Evolutionary conservation across 768 basidiomycete species (phyloP), one percentile per base, ranked within the genome.

Genomic region (Rossbeevera mucosa): DNA sequence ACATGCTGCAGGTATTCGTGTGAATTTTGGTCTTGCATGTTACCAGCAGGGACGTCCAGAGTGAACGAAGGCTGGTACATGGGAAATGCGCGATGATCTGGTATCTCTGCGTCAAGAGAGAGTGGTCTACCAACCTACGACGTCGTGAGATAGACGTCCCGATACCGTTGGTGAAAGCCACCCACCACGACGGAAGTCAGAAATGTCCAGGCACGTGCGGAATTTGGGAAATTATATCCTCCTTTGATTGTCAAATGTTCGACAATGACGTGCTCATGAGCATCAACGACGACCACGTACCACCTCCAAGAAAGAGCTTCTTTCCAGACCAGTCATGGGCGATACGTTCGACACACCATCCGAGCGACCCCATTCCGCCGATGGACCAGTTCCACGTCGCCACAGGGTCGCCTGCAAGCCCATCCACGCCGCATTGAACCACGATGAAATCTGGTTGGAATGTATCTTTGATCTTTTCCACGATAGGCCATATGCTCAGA

Each of bases 361-460:
- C 82, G 50, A 94, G 67, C 0, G 82, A 84, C 0, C 91, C 86
- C 3, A 64, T 69, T 2, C 68, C 69, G 8, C 74, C 80, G 24
- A 91, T 67, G 5, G 79, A 74, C 83, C 85, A 85, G 65, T 91
- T 85, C 76, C 87, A 85, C 3, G 80, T 77, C 4, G 78, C 77
- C 68, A 85, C 84, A 1, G 88, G 86, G 66, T 96, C 94, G 0
- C 87, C 91, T 1, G 91, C 84, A 3, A 98, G 77, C 0, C 84
- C 91, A 58, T 97, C 94, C 1, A 83, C 81, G 2, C 94, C 94
- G 51, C 92, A 91, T 62, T 96, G 93, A 0, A 96, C 62, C 0
- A 95, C 78, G 13, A 91, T 66, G 59, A 80, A 90, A 58, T 94
- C 88, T 0, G 94, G 94, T 4, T 71, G 62, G 65, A 87, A 94